These are phyloP conservation scores for Ampelomyces quisqualis DNA, from an alignment of 2,329 filamentous ascomycete genomes.

Conservation along the genomic window DNA sequence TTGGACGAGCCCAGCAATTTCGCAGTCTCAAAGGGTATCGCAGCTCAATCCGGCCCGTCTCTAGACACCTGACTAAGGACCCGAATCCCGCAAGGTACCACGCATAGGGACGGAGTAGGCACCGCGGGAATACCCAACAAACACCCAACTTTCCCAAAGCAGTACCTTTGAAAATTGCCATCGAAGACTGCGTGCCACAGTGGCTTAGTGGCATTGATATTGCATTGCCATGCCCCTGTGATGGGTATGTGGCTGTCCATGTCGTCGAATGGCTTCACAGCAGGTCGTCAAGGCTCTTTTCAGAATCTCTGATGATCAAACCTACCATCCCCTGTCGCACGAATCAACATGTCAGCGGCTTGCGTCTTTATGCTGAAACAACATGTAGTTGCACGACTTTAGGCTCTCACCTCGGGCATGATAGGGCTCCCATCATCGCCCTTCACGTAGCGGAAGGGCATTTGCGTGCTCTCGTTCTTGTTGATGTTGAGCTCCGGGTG, in stretches of 20 bases:
- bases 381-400: constrained; percentile 11
- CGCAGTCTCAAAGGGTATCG: not conserved
- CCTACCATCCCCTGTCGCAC: constrained; percentile 80
- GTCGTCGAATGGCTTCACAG: too few relatives aligned
- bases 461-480: constrained; percentile 89
- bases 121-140: constrained; percentile 7
- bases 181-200: constrained; percentile 43
- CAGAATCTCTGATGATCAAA: constrained; percentile 87
- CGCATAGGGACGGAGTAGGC: constrained; percentile 7
- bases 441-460: constrained; percentile 96
- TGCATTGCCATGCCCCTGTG: constrained; percentile 5
- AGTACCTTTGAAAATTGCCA: constrained; percentile 16
- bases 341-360: constrained; percentile 30
- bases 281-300: constrained; percentile 86
- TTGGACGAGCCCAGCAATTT: too few relatives aligned
- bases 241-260: too few relatives aligned
- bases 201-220: constrained; percentile 30
- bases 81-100: constrained; percentile 14
- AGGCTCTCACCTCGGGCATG: constrained; percentile 76
- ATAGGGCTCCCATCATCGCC: constrained; percentile 73
- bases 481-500: constrained; percentile 87
- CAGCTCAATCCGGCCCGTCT: constrained; percentile 9
- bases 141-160: constrained; percentile 19
- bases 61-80: constrained; percentile 8
- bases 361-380: constrained; percentile 10